phyloP scores from a whole-genome alignment of 2,329 filamentous ascomycete genomes.

The Fusarium stilboides region DNA sequence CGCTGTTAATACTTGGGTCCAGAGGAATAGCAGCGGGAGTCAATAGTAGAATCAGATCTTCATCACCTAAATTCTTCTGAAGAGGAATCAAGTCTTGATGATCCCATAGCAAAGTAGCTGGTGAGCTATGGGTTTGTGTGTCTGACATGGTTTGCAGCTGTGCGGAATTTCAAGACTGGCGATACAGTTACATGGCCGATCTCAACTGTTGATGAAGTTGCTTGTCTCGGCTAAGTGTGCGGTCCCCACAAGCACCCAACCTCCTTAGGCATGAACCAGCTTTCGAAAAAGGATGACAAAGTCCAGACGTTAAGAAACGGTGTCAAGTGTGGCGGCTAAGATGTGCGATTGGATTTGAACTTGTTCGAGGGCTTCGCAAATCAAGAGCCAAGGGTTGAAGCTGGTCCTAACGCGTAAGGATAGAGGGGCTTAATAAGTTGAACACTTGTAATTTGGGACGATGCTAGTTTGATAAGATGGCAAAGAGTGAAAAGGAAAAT shows the following conservation, averaged over 20 bases:
- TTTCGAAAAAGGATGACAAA: constrained; percentile 7
- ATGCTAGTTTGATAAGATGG: constrained; percentile 12
- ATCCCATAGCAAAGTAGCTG: constrained; percentile 58
- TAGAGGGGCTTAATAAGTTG: constrained; percentile 11
- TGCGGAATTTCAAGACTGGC: constrained; percentile 30
- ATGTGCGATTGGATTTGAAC: constrained; percentile 2
- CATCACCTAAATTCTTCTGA: constrained; percentile 61
- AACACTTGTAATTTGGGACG: constrained; percentile 16
- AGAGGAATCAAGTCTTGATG: constrained; percentile 64
- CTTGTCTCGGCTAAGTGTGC: constrained; percentile 27
- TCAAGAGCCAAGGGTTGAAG: constrained; percentile 10
- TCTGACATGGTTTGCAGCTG: constrained; percentile 43
- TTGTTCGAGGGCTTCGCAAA: constrained; percentile 6
- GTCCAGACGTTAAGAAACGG: constrained; percentile 12
- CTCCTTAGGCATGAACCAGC: constrained; percentile 35
- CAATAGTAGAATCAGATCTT: constrained; percentile 72
- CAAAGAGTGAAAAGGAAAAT: constrained; percentile 7
- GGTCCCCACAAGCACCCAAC: constrained; percentile 36
- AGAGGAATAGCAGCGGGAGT: constrained; percentile 69
- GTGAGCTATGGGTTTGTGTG: constrained; percentile 29
- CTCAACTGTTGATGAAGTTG: constrained; percentile 20
- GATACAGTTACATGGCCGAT: constrained; percentile 44
- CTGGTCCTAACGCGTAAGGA: constrained; percentile 19
- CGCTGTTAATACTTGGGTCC: constrained; percentile 58
- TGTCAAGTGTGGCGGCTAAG: constrained; percentile 16